Conservation (phyloP, 116 monocot species). For the Papilionanthe hybrid region DNA sequence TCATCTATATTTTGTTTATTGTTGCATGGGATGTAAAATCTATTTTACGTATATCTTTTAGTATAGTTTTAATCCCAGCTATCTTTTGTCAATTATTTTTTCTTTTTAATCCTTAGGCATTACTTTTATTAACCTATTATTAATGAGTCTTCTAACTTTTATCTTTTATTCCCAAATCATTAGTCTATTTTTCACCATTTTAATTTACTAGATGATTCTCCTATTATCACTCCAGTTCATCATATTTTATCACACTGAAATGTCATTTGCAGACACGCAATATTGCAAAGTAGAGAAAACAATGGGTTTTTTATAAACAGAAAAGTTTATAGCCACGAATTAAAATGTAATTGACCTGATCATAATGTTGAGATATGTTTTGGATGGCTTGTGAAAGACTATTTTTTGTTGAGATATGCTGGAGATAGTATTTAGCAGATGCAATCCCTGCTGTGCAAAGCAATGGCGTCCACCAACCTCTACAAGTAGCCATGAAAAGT, state of each 20-base stretch:
- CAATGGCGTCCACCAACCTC: constrained; percentile 95
- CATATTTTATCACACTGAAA: neutral
- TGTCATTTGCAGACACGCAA: neutral
- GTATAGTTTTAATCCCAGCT: too few species aligned
- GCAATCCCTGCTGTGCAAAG: constrained; percentile 67
- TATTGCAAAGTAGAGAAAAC: neutral
- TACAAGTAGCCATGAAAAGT: constrained; percentile 12
- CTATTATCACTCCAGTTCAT: too few species aligned
- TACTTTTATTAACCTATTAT: too few species aligned
- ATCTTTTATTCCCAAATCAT: too few species aligned
- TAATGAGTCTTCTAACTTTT: too few species aligned
- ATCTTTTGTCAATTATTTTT: too few species aligned
- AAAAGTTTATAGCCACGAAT: neutral
- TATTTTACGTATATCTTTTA: too few species aligned
- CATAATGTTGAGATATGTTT: constrained; percentile 96
- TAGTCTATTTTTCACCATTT: too few species aligned
- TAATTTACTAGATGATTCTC: too few species aligned
- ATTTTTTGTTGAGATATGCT: constrained; percentile 67
- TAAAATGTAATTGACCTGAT: constrained; percentile 56
- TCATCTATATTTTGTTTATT: too few species aligned
- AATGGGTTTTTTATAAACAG: neutral
- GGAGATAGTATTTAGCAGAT: constrained; percentile 72
- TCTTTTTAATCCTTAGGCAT: too few species aligned
- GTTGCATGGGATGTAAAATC: too few species aligned
- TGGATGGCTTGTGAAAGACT: constrained; percentile 70